Percentiles rank a stretch among this genome's conserved stretches.
Conservation (phyloP, 2,329 filamentous ascomycete genomes). For the Pseudogymnoascus sp. region DNA sequence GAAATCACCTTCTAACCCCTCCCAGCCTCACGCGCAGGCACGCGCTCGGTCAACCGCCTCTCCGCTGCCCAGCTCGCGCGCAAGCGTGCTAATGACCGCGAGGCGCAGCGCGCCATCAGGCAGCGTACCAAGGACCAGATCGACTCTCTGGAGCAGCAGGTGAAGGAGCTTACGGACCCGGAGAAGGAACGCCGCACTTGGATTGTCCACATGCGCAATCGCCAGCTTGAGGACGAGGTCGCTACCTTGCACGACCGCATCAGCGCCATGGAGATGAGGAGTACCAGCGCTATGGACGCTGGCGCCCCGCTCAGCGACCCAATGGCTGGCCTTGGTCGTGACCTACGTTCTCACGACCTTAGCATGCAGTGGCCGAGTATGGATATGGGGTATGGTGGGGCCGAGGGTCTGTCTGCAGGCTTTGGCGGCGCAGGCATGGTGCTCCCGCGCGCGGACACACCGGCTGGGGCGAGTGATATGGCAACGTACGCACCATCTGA, state of each 20-base stretch:
- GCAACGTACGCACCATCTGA: background rate
- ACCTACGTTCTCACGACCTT: background rate
- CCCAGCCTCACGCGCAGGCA: conserved; percentile 36
- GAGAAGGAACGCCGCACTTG: background rate
- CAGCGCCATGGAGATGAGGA: background rate
- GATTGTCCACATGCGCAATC: background rate
- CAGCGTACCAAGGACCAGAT: conserved; percentile 84
- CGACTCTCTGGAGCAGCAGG: conserved; percentile 66
- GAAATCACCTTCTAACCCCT: background rate
- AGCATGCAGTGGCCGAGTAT: background rate
- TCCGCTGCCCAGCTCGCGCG: conserved; percentile 82
- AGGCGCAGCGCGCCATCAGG: conserved; percentile 81
- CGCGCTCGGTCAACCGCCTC: conserved; percentile 77
- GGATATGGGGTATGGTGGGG: background rate
- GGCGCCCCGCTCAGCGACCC: background rate
- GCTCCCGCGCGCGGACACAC: background rate
- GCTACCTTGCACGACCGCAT: background rate
- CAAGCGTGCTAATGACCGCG: conserved; percentile 86
- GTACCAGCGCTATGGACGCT: background rate
- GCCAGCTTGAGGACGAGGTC: background rate
- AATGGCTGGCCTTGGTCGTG: background rate
- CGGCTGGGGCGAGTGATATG: background rate
- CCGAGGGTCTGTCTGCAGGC: background rate
- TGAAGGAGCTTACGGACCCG: conserved; percentile 57
- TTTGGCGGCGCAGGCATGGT: background rate